These are phyloP conservation scores for Radiomyces spectabilis DNA, from an alignment of 192 early-diverging fungal genomes.

Conservation along the genomic window DNA sequence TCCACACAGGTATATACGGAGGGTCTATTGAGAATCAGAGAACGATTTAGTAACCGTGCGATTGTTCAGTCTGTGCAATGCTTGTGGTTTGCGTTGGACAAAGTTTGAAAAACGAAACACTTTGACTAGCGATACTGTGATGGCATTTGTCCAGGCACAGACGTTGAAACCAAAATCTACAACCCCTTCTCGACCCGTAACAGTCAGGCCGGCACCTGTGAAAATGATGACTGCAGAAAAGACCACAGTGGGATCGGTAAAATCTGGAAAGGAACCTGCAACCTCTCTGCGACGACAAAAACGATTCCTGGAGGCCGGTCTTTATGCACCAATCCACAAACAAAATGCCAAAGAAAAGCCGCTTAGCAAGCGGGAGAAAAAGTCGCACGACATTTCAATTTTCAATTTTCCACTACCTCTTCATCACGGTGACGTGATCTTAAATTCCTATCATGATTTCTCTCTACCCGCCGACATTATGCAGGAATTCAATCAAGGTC, in stretches of 20 bases:
- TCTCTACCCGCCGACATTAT: slow-evolving; percentile 57
- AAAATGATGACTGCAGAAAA: not conserved
- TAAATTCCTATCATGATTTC: slow-evolving; percentile 54
- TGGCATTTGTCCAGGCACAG: too few species aligned
- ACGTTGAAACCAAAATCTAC: not conserved
- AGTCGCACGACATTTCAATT: not conserved
- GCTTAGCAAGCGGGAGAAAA: slow-evolving; percentile 2
- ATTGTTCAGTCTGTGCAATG: slow-evolving; percentile 29
- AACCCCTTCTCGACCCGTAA: not conserved
- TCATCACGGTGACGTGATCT: slow-evolving; percentile 49
- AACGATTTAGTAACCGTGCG: too few species aligned
- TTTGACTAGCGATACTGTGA: too few species aligned
- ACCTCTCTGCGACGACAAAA: slow-evolving; percentile 35
- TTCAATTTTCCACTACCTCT: slow-evolving; percentile 54
- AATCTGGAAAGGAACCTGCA: not conserved
- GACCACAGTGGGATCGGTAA: not conserved
- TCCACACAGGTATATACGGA: too few species aligned
- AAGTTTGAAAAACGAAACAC: slow-evolving; percentile 7
- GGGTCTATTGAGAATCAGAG: too few species aligned
- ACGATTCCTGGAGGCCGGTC: slow-evolving; percentile 36
- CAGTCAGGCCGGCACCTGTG: slow-evolving; percentile 2
- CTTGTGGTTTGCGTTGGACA: slow-evolving; percentile 20
- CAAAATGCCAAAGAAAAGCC: not conserved
- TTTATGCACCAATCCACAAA: slow-evolving; percentile 31
- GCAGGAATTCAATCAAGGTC: slow-evolving; percentile 32